Evolutionary conservation across 2,329 filamentous ascomycete species (phyloP).

Genomic region (Sporothrix protearum): DNA sequence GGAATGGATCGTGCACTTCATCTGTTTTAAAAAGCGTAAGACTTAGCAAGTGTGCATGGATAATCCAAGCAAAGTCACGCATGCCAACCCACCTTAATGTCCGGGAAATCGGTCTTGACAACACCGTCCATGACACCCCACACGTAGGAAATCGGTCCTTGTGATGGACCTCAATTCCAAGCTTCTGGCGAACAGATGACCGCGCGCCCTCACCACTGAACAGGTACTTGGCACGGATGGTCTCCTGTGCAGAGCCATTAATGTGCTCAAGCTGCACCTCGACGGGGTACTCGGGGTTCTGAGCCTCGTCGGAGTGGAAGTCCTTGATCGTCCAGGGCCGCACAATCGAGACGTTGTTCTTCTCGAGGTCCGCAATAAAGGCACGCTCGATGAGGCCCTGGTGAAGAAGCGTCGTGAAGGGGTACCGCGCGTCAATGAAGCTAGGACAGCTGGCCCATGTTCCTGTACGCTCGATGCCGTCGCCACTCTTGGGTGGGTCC

Average conservation of each 20-base stretch:
- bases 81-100: conserved; percentile 56
- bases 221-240: conserved; percentile 63
- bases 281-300: conserved; percentile 63
- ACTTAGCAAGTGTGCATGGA: background rate
- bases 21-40: conserved; percentile 40
- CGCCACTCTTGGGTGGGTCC: conserved; percentile 56
- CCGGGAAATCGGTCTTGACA: conserved; percentile 69
- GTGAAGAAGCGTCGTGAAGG: conserved; percentile 67
- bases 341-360: conserved; percentile 58
- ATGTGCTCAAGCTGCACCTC: conserved; percentile 73
- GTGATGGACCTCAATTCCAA: conserved; percentile 67
- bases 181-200: conserved; percentile 60
- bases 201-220: conserved; percentile 69
- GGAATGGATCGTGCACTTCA: conserved; percentile 74
- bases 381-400: conserved; percentile 69
- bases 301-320: conserved; percentile 57
- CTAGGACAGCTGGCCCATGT: conserved; percentile 85
- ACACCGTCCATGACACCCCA: conserved; percentile 77
- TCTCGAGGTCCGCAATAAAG: conserved; percentile 62
- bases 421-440: conserved; percentile 71
- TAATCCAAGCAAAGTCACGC: background rate
- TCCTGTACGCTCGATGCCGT: conserved; percentile 61
- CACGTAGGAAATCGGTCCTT: conserved; percentile 66
- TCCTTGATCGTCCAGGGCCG: conserved; percentile 62
- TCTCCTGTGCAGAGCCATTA: conserved; percentile 67